Base-by-base conservation (phyloP, 805 yeast genomes). In the Suhomyces pyralidae region DNA sequence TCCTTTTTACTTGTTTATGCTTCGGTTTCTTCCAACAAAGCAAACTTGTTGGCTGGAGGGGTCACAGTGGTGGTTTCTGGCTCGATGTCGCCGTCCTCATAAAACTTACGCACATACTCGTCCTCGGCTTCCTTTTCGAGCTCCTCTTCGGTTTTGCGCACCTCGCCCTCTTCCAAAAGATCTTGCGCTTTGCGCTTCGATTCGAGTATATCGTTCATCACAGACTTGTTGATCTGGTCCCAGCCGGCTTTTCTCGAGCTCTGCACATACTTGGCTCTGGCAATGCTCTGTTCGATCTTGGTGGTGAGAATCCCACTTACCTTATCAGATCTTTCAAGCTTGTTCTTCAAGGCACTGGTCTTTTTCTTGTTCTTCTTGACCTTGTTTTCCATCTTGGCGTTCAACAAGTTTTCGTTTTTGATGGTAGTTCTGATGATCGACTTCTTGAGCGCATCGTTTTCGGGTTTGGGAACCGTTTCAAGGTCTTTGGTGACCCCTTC, bases 191-290 rank as follows among this genome's bases (percentile, higher is more conserved):
- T 40, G 45, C 49, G 19, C 43, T 50, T 46, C 10, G 40, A 49
- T 9, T 46, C 57, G 7, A 43, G 51, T 46, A 50, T 42, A 40
- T 51, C 52, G 46, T 57, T 58, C 42, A 53, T 58, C 25, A 67
- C 66, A 28, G 67, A 65, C 53, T 79, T 73, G 63, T 86, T 87
- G 51, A 85, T 84, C 44, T 76, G 71, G 48, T 86, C 91, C 94
- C 93, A 87, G 14, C 82, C 85, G 0, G 88, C 71, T 65, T 85
- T 86, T 67, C 94, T 77, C 9, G 86, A 76, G 19, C 67, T 71
- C 59, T 82, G 86, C 26, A 86, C 83, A 58, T 74, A 80, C 59
- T 77, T 84, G 20, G 89, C 85, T 62, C 90, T 79, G 46, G 78
- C 77, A 25, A 84, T 80, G 57, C 90, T 83, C 58, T 81, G 83